Percentiles rank a stretch among this genome's conserved stretches.
Conservation (phyloP, 441 rosid species). For the Pelargonium fulgidum region DNA sequence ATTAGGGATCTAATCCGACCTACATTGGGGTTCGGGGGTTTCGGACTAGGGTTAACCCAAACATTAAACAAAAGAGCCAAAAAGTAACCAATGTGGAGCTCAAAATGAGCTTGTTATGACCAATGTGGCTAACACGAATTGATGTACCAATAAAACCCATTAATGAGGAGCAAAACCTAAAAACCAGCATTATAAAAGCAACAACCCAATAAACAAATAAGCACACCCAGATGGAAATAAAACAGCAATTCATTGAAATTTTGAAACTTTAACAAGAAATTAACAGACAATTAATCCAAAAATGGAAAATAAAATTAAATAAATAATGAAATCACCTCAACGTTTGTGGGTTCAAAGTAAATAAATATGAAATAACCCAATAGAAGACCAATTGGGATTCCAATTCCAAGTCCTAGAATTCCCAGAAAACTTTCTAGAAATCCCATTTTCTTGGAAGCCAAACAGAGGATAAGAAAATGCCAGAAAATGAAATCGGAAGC, state of each 20-base stretch:
- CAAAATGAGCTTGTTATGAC: not conserved
- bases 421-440: slow-evolving; percentile 22
- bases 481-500: slow-evolving; percentile 24
- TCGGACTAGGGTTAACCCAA: too few species aligned
- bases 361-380: slow-evolving; percentile 32
- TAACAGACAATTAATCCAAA: not conserved
- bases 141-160: not conserved
- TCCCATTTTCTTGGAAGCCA: slow-evolving; percentile 22
- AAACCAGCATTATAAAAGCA: not conserved
- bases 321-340: slow-evolving; percentile 23
- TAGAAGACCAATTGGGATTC: slow-evolving; percentile 29
- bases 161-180: not conserved
- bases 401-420: slow-evolving; percentile 27
- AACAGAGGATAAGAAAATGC: slow-evolving; percentile 3
- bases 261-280: too few species aligned
- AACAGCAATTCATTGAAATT: too few species aligned
- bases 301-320: not conserved
- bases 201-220: not conserved
- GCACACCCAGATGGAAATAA: not conserved
- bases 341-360: slow-evolving; percentile 20
- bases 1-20: too few species aligned
- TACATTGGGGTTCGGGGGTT: too few species aligned
- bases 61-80: too few species aligned
- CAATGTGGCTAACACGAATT: not conserved
- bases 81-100: not conserved